Evolutionary conservation across 345 rosid genomes (phyloP).

Genomic region (Sisymbrium irio): DNA sequence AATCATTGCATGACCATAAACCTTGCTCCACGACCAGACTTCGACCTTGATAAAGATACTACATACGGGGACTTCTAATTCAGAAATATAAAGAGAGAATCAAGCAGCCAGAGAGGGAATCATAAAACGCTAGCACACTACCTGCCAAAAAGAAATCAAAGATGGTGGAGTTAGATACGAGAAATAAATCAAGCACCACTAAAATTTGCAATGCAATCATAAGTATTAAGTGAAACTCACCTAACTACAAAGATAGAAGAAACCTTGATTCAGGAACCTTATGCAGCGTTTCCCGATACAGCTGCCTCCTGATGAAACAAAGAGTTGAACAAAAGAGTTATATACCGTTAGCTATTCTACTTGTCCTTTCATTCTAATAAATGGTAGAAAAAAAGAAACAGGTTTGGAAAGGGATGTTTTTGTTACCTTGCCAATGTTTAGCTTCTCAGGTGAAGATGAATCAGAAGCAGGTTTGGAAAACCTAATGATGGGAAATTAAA

Average conservation of each 20-base stretch:
- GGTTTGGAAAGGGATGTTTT: neutral
- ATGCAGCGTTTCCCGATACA: constrained; percentile 61
- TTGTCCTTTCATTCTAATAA: neutral
- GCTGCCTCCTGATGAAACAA: constrained; percentile 57
- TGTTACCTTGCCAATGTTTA: constrained; percentile 45
- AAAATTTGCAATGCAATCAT: neutral
- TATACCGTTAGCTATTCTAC: neutral
- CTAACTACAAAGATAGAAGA: constrained; percentile 33
- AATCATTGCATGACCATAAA: constrained; percentile 5
- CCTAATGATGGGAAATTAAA: constrained; percentile 35
- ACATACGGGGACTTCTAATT: constrained; percentile 29
- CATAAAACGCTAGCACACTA: constrained; percentile 45
- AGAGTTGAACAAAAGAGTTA: neutral
- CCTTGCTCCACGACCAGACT: constrained; percentile 32
- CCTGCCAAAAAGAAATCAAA: constrained; percentile 46
- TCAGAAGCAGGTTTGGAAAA: constrained; percentile 53
- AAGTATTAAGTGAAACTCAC: constrained; percentile 30
- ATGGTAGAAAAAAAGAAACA: neutral
- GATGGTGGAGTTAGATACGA: neutral
- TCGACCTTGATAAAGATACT: constrained; percentile 4
- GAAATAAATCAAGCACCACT: constrained; percentile 1
- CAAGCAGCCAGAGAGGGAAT: constrained; percentile 45
- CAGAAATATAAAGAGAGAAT: constrained; percentile 33
- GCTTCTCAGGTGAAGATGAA: constrained; percentile 55
- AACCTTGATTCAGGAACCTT: constrained; percentile 42